A percentile compares a stretch with the other conserved stretches of the same genome.
Evolutionary conservation across 2,329 filamentous ascomycete genomes (phyloP).

Genomic region (Allantophomopsis cytisporea): DNA sequence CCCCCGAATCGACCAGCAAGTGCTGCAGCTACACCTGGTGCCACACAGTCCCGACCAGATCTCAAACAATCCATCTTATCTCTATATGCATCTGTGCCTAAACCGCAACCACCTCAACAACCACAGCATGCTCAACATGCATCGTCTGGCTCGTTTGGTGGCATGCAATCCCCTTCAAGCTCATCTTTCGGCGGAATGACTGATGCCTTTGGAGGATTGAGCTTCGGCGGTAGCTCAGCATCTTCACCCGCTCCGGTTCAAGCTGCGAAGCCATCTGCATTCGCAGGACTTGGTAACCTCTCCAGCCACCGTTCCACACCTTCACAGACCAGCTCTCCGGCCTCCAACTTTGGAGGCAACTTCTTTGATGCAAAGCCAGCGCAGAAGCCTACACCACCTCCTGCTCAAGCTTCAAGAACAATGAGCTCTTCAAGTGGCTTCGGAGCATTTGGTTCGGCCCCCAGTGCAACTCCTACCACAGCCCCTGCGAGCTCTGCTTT

Average conservation of each 20-base stretch:
- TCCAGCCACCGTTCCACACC: constrained; percentile 23
- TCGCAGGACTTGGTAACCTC: constrained; percentile 30
- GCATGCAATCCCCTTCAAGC: constrained; percentile 42
- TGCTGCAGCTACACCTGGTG: constrained; percentile 50
- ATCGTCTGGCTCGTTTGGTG: constrained; percentile 51
- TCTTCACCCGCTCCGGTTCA: constrained; percentile 27
- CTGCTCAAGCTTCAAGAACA: constrained; percentile 30
- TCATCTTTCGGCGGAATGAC: constrained; percentile 42
- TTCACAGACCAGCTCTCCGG: constrained; percentile 31
- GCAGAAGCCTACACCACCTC: constrained; percentile 29
- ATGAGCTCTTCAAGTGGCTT: constrained; percentile 47
- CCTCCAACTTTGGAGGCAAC: constrained; percentile 46
- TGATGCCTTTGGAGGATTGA: constrained; percentile 67
- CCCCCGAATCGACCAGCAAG: constrained; percentile 73
- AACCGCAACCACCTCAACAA: constrained; percentile 49
- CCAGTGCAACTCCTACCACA: constrained; percentile 18
- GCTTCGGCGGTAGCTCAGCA: constrained; percentile 35
- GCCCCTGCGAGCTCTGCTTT: constrained; percentile 36
- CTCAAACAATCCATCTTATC: constrained; percentile 96
- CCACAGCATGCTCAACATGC: constrained; percentile 34
- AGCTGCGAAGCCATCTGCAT: constrained; percentile 23
- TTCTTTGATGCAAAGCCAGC: constrained; percentile 72
- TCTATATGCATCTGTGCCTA: constrained; percentile 74
- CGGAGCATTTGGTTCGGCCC: constrained; percentile 37
- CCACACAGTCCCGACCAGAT: constrained; percentile 69